Percentiles rank a stretch among this genome's conserved stretches.
phyloP scores from a whole-genome alignment of 306 rosid genomes.

The Prunus dulcis region DNA sequence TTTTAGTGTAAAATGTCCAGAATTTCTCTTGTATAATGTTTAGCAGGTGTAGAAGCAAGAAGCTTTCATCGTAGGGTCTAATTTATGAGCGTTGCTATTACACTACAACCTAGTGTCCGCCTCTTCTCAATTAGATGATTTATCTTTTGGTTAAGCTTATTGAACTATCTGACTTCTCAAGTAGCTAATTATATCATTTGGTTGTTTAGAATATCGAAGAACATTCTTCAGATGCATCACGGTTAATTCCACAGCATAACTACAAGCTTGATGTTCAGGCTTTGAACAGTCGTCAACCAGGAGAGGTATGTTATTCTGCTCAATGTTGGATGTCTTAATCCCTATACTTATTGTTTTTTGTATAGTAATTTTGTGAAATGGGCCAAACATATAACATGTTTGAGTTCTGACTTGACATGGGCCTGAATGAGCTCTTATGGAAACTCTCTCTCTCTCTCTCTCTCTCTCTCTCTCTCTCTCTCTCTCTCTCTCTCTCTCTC shows the following conservation, averaged over 20 bases:
- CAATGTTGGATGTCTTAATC: not conserved
- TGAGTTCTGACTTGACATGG: not conserved
- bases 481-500: conserved; percentile 1
- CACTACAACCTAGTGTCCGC: not conserved
- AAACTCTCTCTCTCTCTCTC: not conserved
- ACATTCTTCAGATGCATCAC: conserved; percentile 79
- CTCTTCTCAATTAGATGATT: not conserved
- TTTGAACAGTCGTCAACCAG: conserved; percentile 81
- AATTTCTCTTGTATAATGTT: not conserved
- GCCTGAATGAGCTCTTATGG: not conserved
- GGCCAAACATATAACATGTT: not conserved
- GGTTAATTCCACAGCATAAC: conserved; percentile 87
- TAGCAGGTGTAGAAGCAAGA: not conserved
- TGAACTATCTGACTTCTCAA: conserved; percentile 11
- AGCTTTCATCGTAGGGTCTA: conserved; percentile 8
- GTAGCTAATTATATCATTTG: conserved; percentile 25
- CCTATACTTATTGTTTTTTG: not conserved
- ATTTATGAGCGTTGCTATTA: conserved; percentile 17
- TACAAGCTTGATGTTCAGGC: conserved; percentile 97
- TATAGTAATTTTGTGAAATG: not conserved
- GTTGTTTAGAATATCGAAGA: conserved; percentile 76
- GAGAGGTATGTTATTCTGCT: conserved; percentile 60
- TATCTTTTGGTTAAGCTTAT: not conserved
- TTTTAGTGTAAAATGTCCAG: not conserved
- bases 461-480: not conserved